Percentiles rank a stretch among this genome's conserved stretches.
These are phyloP conservation scores for Cicer arietinum DNA, from an alignment of 306 rosid genomes.

Conservation along the genomic window DNA sequence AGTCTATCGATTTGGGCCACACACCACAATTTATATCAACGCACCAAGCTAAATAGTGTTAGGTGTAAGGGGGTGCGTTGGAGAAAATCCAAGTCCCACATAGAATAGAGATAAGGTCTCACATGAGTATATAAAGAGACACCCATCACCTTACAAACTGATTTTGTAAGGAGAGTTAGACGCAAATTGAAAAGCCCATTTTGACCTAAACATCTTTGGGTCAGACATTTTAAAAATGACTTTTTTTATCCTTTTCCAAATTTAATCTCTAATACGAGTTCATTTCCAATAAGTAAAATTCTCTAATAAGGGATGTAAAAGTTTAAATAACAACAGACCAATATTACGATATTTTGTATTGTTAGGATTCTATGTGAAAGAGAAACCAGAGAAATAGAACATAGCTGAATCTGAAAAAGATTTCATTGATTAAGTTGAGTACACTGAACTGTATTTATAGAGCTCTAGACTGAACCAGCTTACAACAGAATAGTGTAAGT, in stretches of 20 bases:
- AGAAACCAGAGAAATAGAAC: conserved; percentile 9
- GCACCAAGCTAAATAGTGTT: too few species aligned
- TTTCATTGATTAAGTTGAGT: conserved; percentile 5
- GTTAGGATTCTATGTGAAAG: not conserved
- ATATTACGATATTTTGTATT: conserved; percentile 12
- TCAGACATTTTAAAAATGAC: conserved; percentile 10
- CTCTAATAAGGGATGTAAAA: conserved; percentile 25
- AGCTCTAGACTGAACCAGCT: not conserved
- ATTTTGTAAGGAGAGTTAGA: too few species aligned
- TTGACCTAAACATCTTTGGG: conserved; percentile 30
- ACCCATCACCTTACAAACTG: too few species aligned
- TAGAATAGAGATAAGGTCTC: too few species aligned
- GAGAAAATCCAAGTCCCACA: too few species aligned
- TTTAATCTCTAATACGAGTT: conserved; percentile 6
- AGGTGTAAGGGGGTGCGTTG: too few species aligned
- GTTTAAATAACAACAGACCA: conserved; percentile 27
- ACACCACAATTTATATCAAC: too few species aligned
- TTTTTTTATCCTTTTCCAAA: conserved; percentile 19
- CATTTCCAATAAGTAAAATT: not conserved
- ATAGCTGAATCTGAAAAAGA: not conserved
- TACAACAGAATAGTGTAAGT: not conserved
- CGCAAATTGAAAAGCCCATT: conserved; percentile 11
- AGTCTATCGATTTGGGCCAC: too few species aligned
- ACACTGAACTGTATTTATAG: not conserved
- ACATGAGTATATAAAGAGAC: too few species aligned